phyloP scores from a whole-genome alignment of 2,329 filamentous ascomycete species.

The Fusarium globosum region DNA sequence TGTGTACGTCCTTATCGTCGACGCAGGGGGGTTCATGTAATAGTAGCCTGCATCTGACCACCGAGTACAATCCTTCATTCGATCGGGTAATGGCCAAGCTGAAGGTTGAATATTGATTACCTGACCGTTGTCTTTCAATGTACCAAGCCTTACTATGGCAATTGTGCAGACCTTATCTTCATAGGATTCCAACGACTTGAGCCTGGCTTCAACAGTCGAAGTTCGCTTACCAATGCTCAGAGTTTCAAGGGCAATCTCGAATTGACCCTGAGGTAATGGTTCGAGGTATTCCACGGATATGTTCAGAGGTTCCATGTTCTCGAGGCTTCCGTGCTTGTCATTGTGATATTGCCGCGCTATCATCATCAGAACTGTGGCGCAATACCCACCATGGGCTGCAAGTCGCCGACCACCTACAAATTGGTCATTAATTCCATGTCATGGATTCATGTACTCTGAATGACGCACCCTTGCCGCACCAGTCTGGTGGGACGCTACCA shows the following conservation, averaged over 20 bases:
- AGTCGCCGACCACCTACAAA: not conserved
- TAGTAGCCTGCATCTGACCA: not conserved
- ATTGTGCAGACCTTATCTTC: not conserved
- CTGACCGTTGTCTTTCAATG: not conserved
- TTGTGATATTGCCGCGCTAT: not conserved
- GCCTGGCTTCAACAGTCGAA: not conserved
- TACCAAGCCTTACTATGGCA: not conserved
- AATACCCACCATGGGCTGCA: not conserved
- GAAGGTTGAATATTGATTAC: not conserved
- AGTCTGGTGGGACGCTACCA: not conserved
- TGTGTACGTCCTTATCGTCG: not conserved
- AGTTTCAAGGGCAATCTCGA: not conserved
- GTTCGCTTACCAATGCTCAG: not conserved
- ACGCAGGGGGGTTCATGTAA: not conserved
- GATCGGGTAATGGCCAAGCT: not conserved
- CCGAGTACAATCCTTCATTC: not conserved
- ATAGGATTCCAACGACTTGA: not conserved
- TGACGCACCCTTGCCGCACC: not conserved
- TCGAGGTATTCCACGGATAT: not conserved
- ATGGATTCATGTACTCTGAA: accelerated
- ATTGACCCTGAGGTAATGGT: not conserved
- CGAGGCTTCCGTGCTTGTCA: no score
- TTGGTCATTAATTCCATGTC: not conserved
- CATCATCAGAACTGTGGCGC: not conserved
- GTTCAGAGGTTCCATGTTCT: not conserved